These are phyloP conservation scores for Trichosporon sp. DNA, from an alignment of 1,284 basidiomycete species.

Conservation along the genomic window DNA sequence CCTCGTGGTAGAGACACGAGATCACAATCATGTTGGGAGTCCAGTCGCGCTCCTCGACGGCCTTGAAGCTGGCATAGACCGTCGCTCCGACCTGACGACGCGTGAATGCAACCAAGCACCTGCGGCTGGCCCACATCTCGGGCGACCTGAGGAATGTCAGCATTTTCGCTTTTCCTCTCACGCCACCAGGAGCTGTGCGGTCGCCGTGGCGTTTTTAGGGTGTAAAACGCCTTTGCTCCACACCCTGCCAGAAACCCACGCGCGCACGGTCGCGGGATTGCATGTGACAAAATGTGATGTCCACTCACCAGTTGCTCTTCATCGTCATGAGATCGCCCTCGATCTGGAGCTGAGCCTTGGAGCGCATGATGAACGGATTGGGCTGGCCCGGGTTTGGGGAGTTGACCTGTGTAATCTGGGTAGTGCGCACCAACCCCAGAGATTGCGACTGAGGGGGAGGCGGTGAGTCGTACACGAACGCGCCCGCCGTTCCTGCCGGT, in stretches of 20 bases:
- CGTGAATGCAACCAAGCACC: conserved; percentile 56
- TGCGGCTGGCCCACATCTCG: conserved; percentile 53
- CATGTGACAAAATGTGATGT: not conserved
- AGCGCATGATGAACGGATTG: conserved; percentile 24
- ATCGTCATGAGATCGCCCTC: conserved; percentile 53
- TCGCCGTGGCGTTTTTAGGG: not conserved
- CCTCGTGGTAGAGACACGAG: conserved; percentile 85
- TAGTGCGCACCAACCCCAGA: conserved; percentile 39
- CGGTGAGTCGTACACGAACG: conserved; percentile 21
- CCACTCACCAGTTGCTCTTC: conserved; percentile 54
- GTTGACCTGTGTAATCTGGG: conserved; percentile 38
- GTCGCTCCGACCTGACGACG: conserved; percentile 53
- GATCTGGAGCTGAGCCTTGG: conserved; percentile 46
- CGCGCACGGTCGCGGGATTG: not conserved
- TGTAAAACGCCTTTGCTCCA: not conserved
- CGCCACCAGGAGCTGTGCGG: not conserved
- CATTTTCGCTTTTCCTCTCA: not conserved
- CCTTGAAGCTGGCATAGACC: conserved; percentile 53
- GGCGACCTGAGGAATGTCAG: conserved; percentile 36
- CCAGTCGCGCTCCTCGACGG: conserved; percentile 51
- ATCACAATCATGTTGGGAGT: conserved; percentile 53
- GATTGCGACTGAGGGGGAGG: conserved; percentile 28
- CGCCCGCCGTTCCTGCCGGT: conserved; percentile 6
- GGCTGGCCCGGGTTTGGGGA: conserved; percentile 18
- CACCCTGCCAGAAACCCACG: not conserved